Conservation (phyloP, 257 asterid genomes). For the Solanum habrochaites region DNA sequence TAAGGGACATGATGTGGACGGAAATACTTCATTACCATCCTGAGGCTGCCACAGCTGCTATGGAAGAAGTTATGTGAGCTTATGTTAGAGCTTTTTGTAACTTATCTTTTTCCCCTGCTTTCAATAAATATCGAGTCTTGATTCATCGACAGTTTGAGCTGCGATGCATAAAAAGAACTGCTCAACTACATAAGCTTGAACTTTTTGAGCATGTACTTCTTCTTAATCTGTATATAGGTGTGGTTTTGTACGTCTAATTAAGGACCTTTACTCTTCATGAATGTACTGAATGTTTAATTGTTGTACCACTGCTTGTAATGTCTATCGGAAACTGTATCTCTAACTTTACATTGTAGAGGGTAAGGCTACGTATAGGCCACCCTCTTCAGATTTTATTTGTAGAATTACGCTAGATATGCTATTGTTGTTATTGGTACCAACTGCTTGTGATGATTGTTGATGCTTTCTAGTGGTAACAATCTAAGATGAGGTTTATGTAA, state of each 20-base stretch:
- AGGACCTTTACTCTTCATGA: neutral
- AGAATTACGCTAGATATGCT: neutral
- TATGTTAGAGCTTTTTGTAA: neutral
- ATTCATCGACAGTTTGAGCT: constrained; percentile 13
- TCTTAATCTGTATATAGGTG: constrained; percentile 14
- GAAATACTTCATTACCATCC: constrained; percentile 59
- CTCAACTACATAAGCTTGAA: neutral
- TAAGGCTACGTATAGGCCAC: neutral
- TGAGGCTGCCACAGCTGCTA: constrained; percentile 11
- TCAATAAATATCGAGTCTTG: constrained; percentile 4
- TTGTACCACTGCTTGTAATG: neutral
- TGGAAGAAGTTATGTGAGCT: neutral
- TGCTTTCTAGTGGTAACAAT: neutral
- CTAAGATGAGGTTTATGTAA: neutral
- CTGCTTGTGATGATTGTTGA: neutral
- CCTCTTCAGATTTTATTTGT: neutral
- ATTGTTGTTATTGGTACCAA: neutral
- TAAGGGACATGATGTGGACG: constrained; percentile 47
- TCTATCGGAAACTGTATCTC: neutral
- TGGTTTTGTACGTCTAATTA: neutral
- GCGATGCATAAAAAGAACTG: neutral
- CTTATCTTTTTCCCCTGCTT: neutral
- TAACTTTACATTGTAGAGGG: neutral
- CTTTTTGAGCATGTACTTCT: neutral
- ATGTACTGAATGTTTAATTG: neutral